A percentile compares a stretch with the other conserved stretches of the same genome.
Evolutionary conservation across 2,329 filamentous ascomycete genomes (phyloP).

Genomic region (Colletotrichum orchidophilum): DNA sequence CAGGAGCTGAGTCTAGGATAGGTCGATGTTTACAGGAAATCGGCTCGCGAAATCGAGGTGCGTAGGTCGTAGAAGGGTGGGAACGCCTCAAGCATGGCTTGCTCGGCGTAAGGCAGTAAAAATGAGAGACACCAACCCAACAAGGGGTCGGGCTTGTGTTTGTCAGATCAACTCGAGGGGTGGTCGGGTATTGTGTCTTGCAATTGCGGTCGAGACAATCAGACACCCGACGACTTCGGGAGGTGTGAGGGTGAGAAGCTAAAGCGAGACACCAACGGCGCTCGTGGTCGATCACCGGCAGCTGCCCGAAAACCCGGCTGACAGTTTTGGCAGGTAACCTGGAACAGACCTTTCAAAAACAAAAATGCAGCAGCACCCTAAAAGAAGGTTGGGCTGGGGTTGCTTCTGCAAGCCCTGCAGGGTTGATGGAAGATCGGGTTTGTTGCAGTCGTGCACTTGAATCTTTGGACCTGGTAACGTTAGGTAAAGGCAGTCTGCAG

Average conservation of each 20-base stretch:
- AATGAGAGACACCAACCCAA: constrained; percentile 8
- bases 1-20: not conserved
- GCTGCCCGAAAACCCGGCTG: not conserved
- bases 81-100: not conserved
- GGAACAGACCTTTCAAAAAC: not conserved
- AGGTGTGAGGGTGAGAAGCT: not conserved
- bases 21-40: not conserved
- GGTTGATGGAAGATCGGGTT: constrained; percentile 18
- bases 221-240: not conserved
- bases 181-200: not conserved
- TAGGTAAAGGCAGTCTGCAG: not conserved
- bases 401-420: constrained; percentile 20
- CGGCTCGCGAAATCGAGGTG: not conserved
- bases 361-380: not conserved
- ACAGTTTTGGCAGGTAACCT: not conserved
- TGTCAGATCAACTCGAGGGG: not conserved
- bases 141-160: constrained; percentile 1
- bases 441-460: constrained; percentile 5
- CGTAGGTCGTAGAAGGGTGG: not conserved
- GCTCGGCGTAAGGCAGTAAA: not conserved
- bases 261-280: constrained; percentile 15
- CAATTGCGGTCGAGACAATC: not conserved
- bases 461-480: constrained; percentile 4
- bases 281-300: not conserved
- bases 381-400: constrained; percentile 2